These are phyloP conservation scores for Fusarium papillatum DNA, from an alignment of 2,329 filamentous ascomycete genomes.

Conservation along the genomic window DNA sequence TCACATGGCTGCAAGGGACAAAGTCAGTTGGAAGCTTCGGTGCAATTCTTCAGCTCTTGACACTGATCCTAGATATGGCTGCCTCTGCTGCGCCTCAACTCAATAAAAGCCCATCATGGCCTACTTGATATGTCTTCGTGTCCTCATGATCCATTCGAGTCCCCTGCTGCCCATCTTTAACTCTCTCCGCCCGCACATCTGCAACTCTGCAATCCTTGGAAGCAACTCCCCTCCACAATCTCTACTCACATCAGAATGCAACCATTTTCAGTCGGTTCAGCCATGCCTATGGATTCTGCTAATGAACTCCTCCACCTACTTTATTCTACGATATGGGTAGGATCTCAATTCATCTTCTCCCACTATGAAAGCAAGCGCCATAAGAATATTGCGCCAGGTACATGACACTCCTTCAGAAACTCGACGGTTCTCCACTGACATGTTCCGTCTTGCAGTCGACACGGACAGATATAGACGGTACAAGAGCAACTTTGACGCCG, in stretches of 20 bases:
- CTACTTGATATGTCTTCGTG: background rate
- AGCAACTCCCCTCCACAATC: background rate
- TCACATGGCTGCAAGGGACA: background rate
- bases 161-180: background rate
- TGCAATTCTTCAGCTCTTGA: background rate
- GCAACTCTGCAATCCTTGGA: background rate
- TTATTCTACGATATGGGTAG: background rate
- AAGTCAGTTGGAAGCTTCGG: conserved; percentile 1
- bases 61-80: background rate
- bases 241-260: background rate
- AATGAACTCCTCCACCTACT: background rate
- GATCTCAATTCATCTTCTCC: background rate
- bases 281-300: background rate
- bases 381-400: background rate
- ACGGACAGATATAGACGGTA: background rate
- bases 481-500: conserved; percentile 1
- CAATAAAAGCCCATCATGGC: background rate
- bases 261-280: background rate
- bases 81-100: background rate
- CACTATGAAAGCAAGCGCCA: background rate
- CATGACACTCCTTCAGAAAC: background rate
- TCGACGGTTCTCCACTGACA: background rate
- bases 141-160: background rate
- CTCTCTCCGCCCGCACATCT: background rate
- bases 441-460: background rate